These are phyloP conservation scores for Geosmithia putterillii DNA, from an alignment of 2,329 filamentous ascomycete genomes.

Conservation along the genomic window DNA sequence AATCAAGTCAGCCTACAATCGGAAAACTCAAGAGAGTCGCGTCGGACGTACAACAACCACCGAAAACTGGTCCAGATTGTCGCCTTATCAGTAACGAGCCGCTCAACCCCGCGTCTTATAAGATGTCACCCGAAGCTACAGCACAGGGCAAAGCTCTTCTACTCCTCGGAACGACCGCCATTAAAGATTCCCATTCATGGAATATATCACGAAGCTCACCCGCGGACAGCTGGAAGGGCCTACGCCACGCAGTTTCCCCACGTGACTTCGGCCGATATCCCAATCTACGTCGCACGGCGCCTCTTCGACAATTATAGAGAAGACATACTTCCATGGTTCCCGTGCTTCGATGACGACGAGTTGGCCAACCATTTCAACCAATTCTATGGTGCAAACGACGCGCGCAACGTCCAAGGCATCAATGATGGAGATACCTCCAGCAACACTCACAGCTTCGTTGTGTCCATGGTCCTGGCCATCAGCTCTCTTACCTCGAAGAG, in stretches of 20 bases:
- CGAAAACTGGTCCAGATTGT: neutral
- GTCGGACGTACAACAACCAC: neutral
- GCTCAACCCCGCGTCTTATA: neutral
- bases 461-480: conserved; percentile 7
- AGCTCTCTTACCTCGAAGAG: conserved; percentile 8
- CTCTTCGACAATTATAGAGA: conserved; percentile 9
- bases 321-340: conserved; percentile 7
- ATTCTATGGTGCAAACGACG: conserved; percentile 4
- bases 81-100: neutral
- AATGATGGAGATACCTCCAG: neutral
- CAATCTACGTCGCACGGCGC: conserved; percentile 6
- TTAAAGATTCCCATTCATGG: conserved; percentile 9
- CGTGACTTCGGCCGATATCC: conserved; percentile 5
- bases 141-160: conserved; percentile 8
- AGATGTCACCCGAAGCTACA: neutral
- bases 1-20: neutral
- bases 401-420: neutral
- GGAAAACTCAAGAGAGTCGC: neutral
- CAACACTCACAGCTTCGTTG: conserved; percentile 4
- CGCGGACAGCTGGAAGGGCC: conserved; percentile 3
- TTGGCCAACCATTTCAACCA: conserved; percentile 4
- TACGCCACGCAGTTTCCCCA: conserved; percentile 3
- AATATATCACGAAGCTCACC: conserved; percentile 6
- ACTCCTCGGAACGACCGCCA: conserved; percentile 9
- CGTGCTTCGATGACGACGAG: conserved; percentile 7